Evolutionary conservation across 2,329 filamentous ascomycete genomes (phyloP).

Genomic region (Paradendryphiella salina): DNA sequence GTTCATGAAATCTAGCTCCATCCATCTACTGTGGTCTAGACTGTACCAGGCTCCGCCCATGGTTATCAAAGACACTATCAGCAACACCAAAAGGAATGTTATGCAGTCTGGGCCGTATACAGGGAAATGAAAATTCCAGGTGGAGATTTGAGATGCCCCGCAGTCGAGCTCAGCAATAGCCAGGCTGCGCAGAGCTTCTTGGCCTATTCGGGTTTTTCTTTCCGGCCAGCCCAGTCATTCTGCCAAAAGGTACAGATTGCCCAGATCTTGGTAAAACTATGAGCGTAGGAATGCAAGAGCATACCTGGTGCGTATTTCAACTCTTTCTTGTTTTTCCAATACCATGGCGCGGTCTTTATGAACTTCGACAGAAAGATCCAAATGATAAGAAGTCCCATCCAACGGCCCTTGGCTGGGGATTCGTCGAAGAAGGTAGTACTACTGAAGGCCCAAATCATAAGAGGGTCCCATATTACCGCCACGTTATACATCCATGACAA

Average conservation of each 20-base stretch:
- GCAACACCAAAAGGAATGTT: not conserved
- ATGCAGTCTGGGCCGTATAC: too few species aligned
- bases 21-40: not conserved
- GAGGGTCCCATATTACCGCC: conserved; percentile 27
- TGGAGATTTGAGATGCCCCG: not conserved
- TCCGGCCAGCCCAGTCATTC: conserved; percentile 21
- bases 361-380: conserved; percentile 28
- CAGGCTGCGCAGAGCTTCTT: not conserved
- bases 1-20: not conserved
- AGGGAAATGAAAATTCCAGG: not conserved
- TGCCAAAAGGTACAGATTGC: conserved; percentile 23
- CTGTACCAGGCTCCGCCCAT: not conserved
- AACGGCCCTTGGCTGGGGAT: not conserved
- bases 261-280: conserved; percentile 24
- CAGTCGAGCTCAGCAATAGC: too few species aligned
- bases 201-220: not conserved
- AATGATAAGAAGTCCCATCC: conserved; percentile 8
- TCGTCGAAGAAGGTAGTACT: conserved; percentile 13
- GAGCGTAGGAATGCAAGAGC: too few species aligned
- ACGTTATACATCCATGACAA: conserved; percentile 35
- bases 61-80: conserved; percentile 4
- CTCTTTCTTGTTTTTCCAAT: too few species aligned
- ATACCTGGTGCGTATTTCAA: too few species aligned
- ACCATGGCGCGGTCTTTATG: conserved; percentile 30
- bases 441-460: conserved; percentile 12